Conservation (phyloP, 768 basidiomycete species). For the Hemileccinum rubropunctum region DNA sequence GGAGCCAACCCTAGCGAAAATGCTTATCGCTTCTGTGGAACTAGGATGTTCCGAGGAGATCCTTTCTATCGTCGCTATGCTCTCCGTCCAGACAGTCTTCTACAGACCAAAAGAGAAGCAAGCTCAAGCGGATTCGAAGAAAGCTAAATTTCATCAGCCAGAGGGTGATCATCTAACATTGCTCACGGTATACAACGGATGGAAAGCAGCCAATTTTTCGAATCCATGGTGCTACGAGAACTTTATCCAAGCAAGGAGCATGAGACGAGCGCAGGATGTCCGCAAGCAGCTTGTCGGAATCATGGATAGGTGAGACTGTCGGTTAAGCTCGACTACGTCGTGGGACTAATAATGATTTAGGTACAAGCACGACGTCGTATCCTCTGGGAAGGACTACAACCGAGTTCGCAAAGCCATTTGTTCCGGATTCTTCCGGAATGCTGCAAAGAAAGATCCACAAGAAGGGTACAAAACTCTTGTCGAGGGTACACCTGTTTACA, state of each 20-base stretch:
- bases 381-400: conserved; percentile 91
- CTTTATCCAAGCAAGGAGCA: conserved; percentile 96
- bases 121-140: conserved; percentile 98
- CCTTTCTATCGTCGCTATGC: conserved; percentile 94
- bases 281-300: conserved; percentile 96
- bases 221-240: conserved; percentile 99
- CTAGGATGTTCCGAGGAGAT: conserved; percentile 98
- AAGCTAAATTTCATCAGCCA: conserved; percentile 99
- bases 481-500: conserved; percentile 98
- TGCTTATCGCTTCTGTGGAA: conserved; percentile 97
- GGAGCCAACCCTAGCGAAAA: conserved; percentile 94
- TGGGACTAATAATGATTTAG: conserved; percentile 36
- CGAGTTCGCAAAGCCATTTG: conserved; percentile 92
- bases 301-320: conserved; percentile 82
- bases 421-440: conserved; percentile 96
- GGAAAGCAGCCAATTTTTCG: conserved; percentile 94
- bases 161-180: conserved; percentile 95
- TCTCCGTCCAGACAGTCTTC: conserved; percentile 94
- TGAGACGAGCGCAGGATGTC: conserved; percentile 97
- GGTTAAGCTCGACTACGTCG: neutral
- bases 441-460: conserved; percentile 97
- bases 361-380: conserved; percentile 96
- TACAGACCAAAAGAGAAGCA: conserved; percentile 99
- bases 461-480: conserved; percentile 98
- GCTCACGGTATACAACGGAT: conserved; percentile 95